Percentiles rank a stretch among this genome's conserved stretches.
phyloP scores from a whole-genome alignment of 768 basidiomycete genomes.

The Boletus subcaerulescens region DNA sequence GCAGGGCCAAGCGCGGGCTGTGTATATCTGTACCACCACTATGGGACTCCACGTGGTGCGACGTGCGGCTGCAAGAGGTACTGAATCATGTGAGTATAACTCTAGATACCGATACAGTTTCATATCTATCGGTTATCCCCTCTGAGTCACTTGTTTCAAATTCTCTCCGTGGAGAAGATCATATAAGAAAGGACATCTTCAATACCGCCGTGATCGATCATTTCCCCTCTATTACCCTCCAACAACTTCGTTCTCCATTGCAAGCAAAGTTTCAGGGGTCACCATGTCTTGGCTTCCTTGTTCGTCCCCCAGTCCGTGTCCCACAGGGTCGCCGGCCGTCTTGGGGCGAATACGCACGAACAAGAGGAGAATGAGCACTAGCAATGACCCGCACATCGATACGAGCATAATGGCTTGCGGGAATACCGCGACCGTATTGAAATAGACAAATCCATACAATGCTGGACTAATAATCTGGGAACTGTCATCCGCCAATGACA shows the following conservation, averaged over 20 bases:
- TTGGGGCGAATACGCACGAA: conserved; percentile 43
- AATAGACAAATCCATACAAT: conserved; percentile 69
- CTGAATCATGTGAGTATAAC: not conserved
- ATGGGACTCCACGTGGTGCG: no score
- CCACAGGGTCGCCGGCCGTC: not conserved
- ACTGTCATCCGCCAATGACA: conserved; percentile 33
- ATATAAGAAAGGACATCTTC: no score
- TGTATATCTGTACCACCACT: not conserved
- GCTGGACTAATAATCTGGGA: conserved; percentile 69
- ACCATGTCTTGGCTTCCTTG: not conserved
- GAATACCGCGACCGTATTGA: conserved; percentile 64
- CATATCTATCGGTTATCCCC: not conserved
- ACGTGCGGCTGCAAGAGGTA: not conserved
- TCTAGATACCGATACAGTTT: not conserved
- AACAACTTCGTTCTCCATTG: not conserved
- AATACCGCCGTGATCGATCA: not conserved
- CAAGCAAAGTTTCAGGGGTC: not conserved
- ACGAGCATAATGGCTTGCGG: conserved; percentile 71
- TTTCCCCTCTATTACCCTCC: conserved; percentile 4
- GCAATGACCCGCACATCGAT: conserved; percentile 36
- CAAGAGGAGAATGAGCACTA: conserved; percentile 45
- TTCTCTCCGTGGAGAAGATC: no score
- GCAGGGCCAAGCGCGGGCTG: not conserved
- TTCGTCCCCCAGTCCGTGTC: not conserved
- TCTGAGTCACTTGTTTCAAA: not conserved